Conservation (phyloP, 345 rosid species). For the Nephelium lappaceum region DNA sequence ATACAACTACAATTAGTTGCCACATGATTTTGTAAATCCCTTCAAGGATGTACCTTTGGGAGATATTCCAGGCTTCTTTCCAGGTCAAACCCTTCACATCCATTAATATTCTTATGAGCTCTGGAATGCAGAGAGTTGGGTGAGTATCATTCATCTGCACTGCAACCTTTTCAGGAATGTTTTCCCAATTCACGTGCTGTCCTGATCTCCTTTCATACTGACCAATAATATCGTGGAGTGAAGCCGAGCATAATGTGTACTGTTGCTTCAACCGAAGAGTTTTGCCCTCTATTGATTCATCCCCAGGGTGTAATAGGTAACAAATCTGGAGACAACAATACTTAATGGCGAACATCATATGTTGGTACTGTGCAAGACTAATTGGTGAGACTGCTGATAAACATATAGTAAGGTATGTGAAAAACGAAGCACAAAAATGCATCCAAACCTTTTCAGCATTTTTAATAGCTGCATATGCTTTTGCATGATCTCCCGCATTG, state of each 20-base stretch:
- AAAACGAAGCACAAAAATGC: not conserved
- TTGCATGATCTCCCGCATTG: conserved; percentile 52
- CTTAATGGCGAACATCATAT: not conserved
- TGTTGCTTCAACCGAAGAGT: conserved; percentile 58
- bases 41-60: conserved; percentile 36
- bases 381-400: not conserved
- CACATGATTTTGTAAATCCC: not conserved
- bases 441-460: conserved; percentile 49
- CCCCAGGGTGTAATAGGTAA: conserved; percentile 54
- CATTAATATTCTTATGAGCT: conserved; percentile 49
- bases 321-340: conserved; percentile 42
- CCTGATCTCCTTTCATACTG: conserved; percentile 46
- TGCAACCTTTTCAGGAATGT: conserved; percentile 50
- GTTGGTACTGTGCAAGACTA: not conserved
- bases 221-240: conserved; percentile 53
- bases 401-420: not conserved
- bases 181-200: conserved; percentile 39
- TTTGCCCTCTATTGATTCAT: conserved; percentile 53
- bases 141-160: conserved; percentile 64
- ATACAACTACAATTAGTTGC: not conserved
- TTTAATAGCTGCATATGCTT: conserved; percentile 46
- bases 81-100: conserved; percentile 54
- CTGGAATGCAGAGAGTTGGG: conserved; percentile 57
- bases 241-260: conserved; percentile 55
- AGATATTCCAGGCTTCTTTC: conserved; percentile 55